Evolutionary conservation across 2,329 filamentous ascomycete species (phyloP).

Genomic region (Ustulina deusta): DNA sequence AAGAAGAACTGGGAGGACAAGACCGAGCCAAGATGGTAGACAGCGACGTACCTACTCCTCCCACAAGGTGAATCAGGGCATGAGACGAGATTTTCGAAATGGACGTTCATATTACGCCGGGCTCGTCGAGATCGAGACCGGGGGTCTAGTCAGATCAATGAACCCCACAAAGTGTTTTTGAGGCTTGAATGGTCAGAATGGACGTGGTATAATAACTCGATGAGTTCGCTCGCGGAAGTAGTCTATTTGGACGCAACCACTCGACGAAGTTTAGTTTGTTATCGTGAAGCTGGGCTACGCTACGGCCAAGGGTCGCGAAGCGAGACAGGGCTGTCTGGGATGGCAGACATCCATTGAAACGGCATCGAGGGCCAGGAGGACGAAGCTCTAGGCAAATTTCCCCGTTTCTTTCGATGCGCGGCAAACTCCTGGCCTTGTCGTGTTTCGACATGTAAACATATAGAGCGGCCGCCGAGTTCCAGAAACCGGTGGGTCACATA

Average conservation of each 20-base stretch:
- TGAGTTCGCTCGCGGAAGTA: not conserved
- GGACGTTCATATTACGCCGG: slow-evolving; percentile 17
- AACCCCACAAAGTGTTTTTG: slow-evolving; percentile 9
- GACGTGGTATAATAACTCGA: slow-evolving; percentile 18
- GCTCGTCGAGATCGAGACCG: slow-evolving; percentile 19
- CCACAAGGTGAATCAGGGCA: slow-evolving; percentile 32
- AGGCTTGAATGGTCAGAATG: slow-evolving; percentile 5
- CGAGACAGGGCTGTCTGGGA: slow-evolving; percentile 32
- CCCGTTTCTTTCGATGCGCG: slow-evolving; percentile 42
- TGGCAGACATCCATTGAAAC: slow-evolving; percentile 40
- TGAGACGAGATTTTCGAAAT: slow-evolving; percentile 34
- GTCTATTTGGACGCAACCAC: slow-evolving; percentile 10
- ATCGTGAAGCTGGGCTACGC: slow-evolving; percentile 17
- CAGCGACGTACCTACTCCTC: slow-evolving; percentile 21
- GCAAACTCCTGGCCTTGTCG: slow-evolving; percentile 38
- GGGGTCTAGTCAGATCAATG: slow-evolving; percentile 3
- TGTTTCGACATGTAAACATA: slow-evolving; percentile 36
- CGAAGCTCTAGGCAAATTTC: slow-evolving; percentile 39
- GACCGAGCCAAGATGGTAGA: slow-evolving; percentile 14
- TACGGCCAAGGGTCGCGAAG: slow-evolving; percentile 8
- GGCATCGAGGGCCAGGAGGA: slow-evolving; percentile 37
- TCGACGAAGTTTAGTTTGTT: slow-evolving; percentile 11
- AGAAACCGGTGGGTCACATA: slow-evolving; percentile 38
- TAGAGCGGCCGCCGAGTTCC: slow-evolving; percentile 38
- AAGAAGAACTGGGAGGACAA: slow-evolving; percentile 34